phyloP scores from a whole-genome alignment of 192 early-diverging fungal species.

The Neocallimastix lanati region DNA sequence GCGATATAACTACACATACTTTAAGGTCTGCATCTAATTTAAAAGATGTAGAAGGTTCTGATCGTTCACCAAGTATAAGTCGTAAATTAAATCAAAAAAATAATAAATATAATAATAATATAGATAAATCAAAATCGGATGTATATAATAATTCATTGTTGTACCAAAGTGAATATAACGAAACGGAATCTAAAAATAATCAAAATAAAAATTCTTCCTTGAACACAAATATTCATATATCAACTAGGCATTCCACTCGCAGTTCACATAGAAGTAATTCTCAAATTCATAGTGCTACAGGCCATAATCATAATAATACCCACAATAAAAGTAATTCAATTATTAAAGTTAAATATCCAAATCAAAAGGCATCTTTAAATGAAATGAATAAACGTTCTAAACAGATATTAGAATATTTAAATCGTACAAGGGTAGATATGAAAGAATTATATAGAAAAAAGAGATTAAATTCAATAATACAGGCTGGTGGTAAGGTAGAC shows the following conservation, averaged over 20 bases:
- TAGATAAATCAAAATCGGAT: neutral
- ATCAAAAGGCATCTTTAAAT: constrained; percentile 23
- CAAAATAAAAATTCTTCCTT: neutral
- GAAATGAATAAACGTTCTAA: constrained; percentile 51
- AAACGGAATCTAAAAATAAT: neutral
- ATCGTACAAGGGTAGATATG: constrained; percentile 3
- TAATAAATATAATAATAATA: neutral
- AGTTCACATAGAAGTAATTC: neutral
- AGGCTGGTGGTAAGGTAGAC: neutral
- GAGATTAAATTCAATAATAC: neutral
- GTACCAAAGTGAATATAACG: neutral
- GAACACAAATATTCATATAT: neutral
- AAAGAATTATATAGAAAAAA: neutral
- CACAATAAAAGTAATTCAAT: constrained; percentile 5
- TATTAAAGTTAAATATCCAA: constrained; percentile 28
- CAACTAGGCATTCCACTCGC: neutral
- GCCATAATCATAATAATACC: neutral
- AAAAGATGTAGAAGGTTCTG: neutral
- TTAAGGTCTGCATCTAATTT: neutral
- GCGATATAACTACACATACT: neutral
- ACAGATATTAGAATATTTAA: constrained; percentile 38
- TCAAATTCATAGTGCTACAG: neutral
- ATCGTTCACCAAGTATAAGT: neutral
- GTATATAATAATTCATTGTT: neutral
- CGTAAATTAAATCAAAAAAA: neutral